A percentile compares a stretch with the other conserved stretches of the same genome.
Evolutionary conservation across 805 yeast genomes (phyloP).

Genomic region (Wickerhamomyces subpelliculosus): DNA sequence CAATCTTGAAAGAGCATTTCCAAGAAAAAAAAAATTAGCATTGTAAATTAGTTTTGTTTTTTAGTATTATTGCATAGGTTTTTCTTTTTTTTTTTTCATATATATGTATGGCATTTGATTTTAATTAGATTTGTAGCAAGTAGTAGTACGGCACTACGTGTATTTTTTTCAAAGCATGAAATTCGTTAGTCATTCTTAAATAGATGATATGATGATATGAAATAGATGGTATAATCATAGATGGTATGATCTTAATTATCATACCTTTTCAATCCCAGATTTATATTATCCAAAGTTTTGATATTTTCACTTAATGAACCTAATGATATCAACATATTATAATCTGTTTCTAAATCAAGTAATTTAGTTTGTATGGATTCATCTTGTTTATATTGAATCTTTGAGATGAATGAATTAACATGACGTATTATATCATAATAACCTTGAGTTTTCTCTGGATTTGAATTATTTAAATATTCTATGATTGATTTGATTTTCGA

Average conservation of each 20-base stretch:
- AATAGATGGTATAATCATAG: too few relatives aligned
- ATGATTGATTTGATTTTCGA: background rate
- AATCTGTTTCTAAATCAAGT: constrained; percentile 17
- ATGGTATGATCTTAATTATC: too few relatives aligned
- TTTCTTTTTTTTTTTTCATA: too few relatives aligned
- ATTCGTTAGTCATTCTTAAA: too few relatives aligned
- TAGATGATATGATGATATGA: constrained; percentile 43
- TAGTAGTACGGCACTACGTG: too few relatives aligned
- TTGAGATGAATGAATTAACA: constrained; percentile 14
- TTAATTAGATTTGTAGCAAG: too few relatives aligned
- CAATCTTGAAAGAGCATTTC: too few relatives aligned
- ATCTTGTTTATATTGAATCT: constrained; percentile 14
- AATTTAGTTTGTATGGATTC: constrained; percentile 9
- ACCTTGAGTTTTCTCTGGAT: background rate
- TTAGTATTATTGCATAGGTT: too few relatives aligned
- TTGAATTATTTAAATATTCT: background rate
- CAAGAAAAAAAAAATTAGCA: too few relatives aligned
- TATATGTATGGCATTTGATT: too few relatives aligned
- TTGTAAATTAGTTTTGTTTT: too few relatives aligned
- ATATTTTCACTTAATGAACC: constrained; percentile 13
- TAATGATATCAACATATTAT: constrained; percentile 10
- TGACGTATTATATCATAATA: constrained; percentile 8
- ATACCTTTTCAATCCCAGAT: background rate
- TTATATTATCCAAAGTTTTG: constrained; percentile 1
- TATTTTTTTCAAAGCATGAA: too few relatives aligned